Base-by-base conservation (phyloP, 495 filamentous ascomycete genomes). In the Penicillium robsamsonii region DNA sequence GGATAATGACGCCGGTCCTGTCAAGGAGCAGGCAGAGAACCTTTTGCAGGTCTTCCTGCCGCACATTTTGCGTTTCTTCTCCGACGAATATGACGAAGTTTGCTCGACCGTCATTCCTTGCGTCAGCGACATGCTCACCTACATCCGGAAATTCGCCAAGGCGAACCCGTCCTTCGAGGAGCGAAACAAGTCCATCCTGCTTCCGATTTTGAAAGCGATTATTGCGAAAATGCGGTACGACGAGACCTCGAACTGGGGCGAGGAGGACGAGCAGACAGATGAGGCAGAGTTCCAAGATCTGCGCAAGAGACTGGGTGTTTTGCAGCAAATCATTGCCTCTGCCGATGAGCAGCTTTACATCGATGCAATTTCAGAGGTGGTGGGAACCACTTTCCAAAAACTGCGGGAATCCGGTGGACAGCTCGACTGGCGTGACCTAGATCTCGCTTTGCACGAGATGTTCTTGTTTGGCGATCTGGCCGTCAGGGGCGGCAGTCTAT, bases 231-330 rank as follows among this genome's bases (percentile, higher is more conserved):
- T 96, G 89, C 86, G 92, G 61, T 97, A 94, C 65, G 95, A 97
- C 62, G 92, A 96, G 65, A 96, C 94, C 11, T 86, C 90, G 0
- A 87, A 83, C 25, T 99, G 94, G 95, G 93, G 92, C 22, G 86
- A 90, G 43, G 94, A 97, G 65, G 92, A 96, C 56, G 90, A 94
- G 53, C 87, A 92, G 70, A 96, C 91, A 2, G 94, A 99, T 67
- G 95, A 97, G 68, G 95, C 94, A n/a, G 94, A 99, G 67, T 97
- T 97, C 65, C 89, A 95, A 61, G 93, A 97, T 50, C 83, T 97
- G 40, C 83, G 95, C 49, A 96, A 95, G 67, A 79, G 87, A 56
- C 76, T 99, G 45, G 90, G 93, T 64, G 84, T 90, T 24, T 76
- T 97, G 24, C 94, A 99, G 70, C 94, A 97, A 72, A 88, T 85